Conservation (phyloP, 345 rosid species). For the Rhodamnia argentea region DNA sequence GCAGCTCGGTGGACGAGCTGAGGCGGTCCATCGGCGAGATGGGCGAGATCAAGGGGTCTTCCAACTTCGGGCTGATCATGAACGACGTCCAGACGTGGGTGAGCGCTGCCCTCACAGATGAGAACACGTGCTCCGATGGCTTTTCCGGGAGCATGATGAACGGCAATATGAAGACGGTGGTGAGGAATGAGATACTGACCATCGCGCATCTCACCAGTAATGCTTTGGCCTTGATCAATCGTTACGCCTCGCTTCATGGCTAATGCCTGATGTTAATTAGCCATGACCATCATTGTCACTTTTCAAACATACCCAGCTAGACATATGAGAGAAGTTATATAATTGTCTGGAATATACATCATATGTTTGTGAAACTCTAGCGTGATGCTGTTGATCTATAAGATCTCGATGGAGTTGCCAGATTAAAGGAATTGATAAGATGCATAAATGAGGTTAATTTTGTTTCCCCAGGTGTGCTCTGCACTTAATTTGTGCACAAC, state of each 20-base stretch:
- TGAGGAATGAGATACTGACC: slow-evolving; percentile 4
- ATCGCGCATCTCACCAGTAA: slow-evolving; percentile 22
- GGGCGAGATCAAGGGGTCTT: slow-evolving; percentile 1
- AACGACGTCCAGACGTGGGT: slow-evolving; percentile 24
- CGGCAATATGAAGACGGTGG: slow-evolving; percentile 1
- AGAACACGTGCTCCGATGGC: slow-evolving; percentile 33
- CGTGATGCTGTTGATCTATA: too few relatives aligned
- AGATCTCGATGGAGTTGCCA: too few relatives aligned
- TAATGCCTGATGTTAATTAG: neutral
- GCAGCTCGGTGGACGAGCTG: slow-evolving; percentile 10
- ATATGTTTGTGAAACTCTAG: too few relatives aligned
- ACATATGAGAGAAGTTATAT: neutral
- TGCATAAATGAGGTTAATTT: too few relatives aligned
- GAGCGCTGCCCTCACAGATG: slow-evolving; percentile 33
- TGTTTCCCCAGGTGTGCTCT: too few relatives aligned
- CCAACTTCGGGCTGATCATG: slow-evolving; percentile 12
- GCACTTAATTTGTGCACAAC: too few relatives aligned
- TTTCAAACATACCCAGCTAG: neutral
- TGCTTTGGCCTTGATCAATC: slow-evolving; percentile 18
- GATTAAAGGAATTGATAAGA: too few relatives aligned
- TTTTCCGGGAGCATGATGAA: slow-evolving; percentile 13
- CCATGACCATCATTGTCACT: neutral
- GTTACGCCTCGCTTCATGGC: slow-evolving; percentile 8
- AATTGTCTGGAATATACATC: too few relatives aligned
- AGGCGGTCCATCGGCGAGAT: slow-evolving; percentile 11